Percentiles rank a stretch among this genome's conserved stretches.
Evolutionary conservation across 495 filamentous ascomycete genomes (phyloP).

Genomic region (Aspergillus coremiiformis): DNA sequence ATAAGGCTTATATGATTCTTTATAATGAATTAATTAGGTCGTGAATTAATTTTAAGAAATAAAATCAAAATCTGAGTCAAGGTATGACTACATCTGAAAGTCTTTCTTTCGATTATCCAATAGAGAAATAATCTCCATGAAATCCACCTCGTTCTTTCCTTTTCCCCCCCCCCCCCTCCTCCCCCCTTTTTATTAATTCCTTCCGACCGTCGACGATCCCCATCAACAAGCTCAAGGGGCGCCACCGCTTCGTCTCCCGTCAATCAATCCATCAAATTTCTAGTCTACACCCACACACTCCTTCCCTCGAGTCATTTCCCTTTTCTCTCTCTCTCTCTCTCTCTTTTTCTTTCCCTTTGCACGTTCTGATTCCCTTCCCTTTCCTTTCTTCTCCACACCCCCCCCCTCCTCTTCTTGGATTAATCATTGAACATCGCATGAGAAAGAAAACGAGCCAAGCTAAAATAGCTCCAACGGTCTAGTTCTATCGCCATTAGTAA

Average conservation of each 20-base stretch:
- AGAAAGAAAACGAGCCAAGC: not conserved
- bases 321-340: slow-evolving; percentile 2
- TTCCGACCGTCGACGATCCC: not conserved
- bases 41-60: too few species aligned
- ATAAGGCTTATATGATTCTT: too few species aligned
- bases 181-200: slow-evolving; percentile 1
- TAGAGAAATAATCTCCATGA: not conserved
- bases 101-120: not conserved
- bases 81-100: too few species aligned
- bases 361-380: not conserved
- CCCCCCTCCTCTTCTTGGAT: not conserved
- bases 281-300: not conserved
- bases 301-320: not conserved
- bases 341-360: slow-evolving; percentile 2
- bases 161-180: not conserved
- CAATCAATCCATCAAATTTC: not conserved
- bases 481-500: not conserved
- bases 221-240: not conserved
- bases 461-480: not conserved
- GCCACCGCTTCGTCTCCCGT: not conserved
- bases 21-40: too few species aligned
- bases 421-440: not conserved
- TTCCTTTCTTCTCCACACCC: slow-evolving; percentile 7
- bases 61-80: too few species aligned
- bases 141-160: slow-evolving; percentile 9